Evolutionary conservation across 176 grass and related monocot species (phyloP), one percentile per base, ranked within the genome.

Genomic region (Avena sativa): DNA sequence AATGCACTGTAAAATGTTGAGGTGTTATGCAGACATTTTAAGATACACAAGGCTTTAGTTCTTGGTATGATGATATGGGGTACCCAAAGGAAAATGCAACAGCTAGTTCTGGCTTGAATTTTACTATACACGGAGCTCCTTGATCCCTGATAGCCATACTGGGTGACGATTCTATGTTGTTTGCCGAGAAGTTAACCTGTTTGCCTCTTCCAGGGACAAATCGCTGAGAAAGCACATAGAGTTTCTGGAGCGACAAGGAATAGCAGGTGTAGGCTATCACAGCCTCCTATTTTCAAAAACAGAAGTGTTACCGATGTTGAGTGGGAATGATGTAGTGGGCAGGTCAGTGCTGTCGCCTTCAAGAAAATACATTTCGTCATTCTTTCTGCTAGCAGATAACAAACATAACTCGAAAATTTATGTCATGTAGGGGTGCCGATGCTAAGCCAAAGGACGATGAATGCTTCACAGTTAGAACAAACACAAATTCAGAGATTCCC

Each of bases 261-360:
- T 95, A 87, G 91, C 91, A 4, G 96, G 96, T 38, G 93, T 95
- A 83, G 93, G 91, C 23, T 90, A 98, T 80, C 96, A 98, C 79
- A 98, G 93, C 88, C 91, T 95, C 71, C 81, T 95, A 7, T 98
- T 92, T 84, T 98, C 91, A 8, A 93, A 98, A 74, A 8, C 12
- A 26, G 46, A 25, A 25, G 46, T 51, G 12, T 25, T 50, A 6
- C 46, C 71, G 71, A 82, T 78, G 26, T 80, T 95, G 38, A 87
- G 25, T n/a, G 96, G 86, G 49, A 89, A 48, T 62, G 65, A 89
- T 74, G 78, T 79, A 79, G 46, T 80, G 51, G 79, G 84, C 28
- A 89, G 89, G 96, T 95, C 67, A 65, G 81, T 20, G 3, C 81
- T 87, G 12, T 14, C 48, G 20, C 76, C 82, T 49, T 13, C 0